Base-by-base conservation (phyloP, 2,329 filamentous ascomycete species). In the Nigrograna mackinnonii region DNA sequence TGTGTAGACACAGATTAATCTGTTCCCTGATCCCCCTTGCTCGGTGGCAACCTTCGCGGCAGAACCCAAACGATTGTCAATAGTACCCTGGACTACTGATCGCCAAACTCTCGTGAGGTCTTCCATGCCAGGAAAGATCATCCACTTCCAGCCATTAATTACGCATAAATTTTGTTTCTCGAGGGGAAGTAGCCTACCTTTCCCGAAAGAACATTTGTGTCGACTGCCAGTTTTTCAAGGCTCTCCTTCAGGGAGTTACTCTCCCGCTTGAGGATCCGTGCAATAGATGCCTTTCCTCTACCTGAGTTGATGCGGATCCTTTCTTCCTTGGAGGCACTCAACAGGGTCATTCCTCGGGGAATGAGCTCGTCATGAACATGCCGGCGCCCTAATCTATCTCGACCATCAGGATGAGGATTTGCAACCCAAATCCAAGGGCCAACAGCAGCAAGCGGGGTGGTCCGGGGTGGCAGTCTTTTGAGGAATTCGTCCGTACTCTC, bases 1-100 rank as follows among this genome's bases (percentile, higher is more conserved):
- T 4, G 89, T 95, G 65, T 95, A 95, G 6, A 95, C 74, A 52
- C 87, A 91, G 19, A 95, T 82, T 31, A 94, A 68, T 16, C 83
- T 76, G 5, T 69, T 5, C 48, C 65, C 52, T 68, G 49, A n/a
- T 9, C 39, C 50, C 33, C 56, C 70, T 7, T 78, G 64, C 35
- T 74, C 71, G 1, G 86, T 82, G 1, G 84, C 82, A 11, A 91
- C 85, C 68, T 94, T 95, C 7, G 89, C 86, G 1, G 73, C 78
- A 28, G 83, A 79, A 0, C 90, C 90, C 2, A 95, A 77, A 50
- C 86, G 78, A 45, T 86, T 84, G 21, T 81, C 78, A 11, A 80
- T 79, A 0, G 87, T 87, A 2, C 82, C 87, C 38, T 76, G 77
- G 4, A 84, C 87, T 7, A 95, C 75, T 6, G 75, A 70, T 5